phyloP scores from a whole-genome alignment of 495 filamentous ascomycete genomes.

The Amniculicola lignicola region DNA sequence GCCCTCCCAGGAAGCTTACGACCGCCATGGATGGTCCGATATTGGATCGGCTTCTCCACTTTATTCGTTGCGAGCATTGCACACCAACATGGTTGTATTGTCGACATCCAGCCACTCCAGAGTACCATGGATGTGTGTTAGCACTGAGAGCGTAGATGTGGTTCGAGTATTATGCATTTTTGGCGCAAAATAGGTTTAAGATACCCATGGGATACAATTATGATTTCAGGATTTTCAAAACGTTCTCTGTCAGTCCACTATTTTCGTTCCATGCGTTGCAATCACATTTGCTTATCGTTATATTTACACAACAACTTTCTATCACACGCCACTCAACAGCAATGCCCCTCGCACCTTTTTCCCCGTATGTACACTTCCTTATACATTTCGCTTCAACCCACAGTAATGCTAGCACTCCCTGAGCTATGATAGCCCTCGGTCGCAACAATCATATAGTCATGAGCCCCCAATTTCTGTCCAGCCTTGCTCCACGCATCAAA shows the following conservation, averaged over 20 bases:
- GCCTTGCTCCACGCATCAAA: constrained; percentile 59
- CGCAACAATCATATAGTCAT: constrained; percentile 39
- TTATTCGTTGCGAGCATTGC: neutral
- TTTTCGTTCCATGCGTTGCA: too few relatives aligned
- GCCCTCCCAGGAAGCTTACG: neutral
- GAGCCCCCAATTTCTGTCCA: constrained; percentile 47
- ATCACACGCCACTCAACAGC: too few relatives aligned
- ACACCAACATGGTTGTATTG: neutral
- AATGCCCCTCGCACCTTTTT: too few relatives aligned
- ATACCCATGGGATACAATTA: too few relatives aligned
- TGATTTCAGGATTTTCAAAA: too few relatives aligned
- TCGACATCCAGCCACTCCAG: neutral
- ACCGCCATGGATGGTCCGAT: neutral
- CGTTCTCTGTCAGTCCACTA: too few relatives aligned
- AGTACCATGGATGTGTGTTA: neutral
- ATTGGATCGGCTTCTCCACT: neutral
- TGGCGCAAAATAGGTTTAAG: too few relatives aligned
- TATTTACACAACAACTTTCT: too few relatives aligned
- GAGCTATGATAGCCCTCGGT: constrained; percentile 33
- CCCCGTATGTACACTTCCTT: too few relatives aligned
- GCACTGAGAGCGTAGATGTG: neutral
- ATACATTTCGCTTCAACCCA: too few relatives aligned
- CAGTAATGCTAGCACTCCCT: too few relatives aligned
- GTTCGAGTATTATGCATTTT: neutral
- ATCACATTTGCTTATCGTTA: too few relatives aligned